Evolutionary conservation across 176 grass and related monocot genomes (phyloP), one percentile per base, ranked within the genome.

Genomic region (Musa itinerans): DNA sequence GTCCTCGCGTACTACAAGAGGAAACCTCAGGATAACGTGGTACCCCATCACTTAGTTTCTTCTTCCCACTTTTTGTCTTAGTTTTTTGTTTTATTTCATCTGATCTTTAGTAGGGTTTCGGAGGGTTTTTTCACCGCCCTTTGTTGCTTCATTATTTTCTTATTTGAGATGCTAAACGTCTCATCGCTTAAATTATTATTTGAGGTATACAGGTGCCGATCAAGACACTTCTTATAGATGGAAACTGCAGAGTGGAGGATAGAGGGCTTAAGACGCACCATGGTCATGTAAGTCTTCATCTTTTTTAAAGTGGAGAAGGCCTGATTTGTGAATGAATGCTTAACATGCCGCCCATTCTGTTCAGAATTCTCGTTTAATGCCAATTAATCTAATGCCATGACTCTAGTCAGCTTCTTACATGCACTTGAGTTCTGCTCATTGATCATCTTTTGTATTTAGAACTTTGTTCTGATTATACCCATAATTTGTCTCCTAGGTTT

Each of bases 181-280:
- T 76, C 20, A 65, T 6, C 13, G 1, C 9, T 10, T 53, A 65
- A 48, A 77, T 34, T 43, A 43, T 43, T 43, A 43, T 43, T 43
- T 43, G 34, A 9, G 50, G 9, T 51, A 9, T 23, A 51, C 91
- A 98, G 88, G 81, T 91, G 21, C 90, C 95, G 53, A 91, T 98
- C 81, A 98, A 98, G 86, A 93, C 90, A 65, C 84, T 98, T 57
- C 82, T 63, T 76, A 91, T 98, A 24, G 95, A 98, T 9, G 90
- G 95, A 7, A 91, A 89, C 74, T 98, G 95, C 82, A 87, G 95
- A 84, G 95, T 93, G 10, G 95, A 98, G 91, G 95, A 98, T 82
- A 78, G 95, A 79, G 88, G 95, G 19, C 95, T 98, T 70, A 93
- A 93, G 80, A 89, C 85, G 78, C 90, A 93, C 83, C 90, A 93